Percentiles rank a stretch among this genome's conserved stretches.
phyloP scores from a whole-genome alignment of 768 basidiomycete genomes.

The Mycena indigotica region DNA sequence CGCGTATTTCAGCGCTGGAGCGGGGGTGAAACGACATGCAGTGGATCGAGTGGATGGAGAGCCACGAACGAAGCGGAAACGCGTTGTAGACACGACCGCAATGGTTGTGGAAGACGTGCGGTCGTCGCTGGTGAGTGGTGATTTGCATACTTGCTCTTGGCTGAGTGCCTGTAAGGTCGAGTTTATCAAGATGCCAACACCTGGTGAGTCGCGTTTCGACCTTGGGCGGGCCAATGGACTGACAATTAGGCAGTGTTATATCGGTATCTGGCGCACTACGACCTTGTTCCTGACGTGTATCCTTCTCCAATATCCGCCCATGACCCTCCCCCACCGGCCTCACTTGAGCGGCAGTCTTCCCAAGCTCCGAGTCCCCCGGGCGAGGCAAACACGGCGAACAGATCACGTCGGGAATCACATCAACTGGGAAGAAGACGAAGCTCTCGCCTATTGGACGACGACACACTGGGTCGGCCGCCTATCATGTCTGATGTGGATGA shows the following conservation, averaged over 20 bases:
- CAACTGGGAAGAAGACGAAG: slow-evolving; percentile 66
- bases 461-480: slow-evolving; percentile 53
- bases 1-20: slow-evolving; percentile 62
- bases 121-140: slow-evolving; percentile 44
- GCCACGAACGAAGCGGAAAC: slow-evolving; percentile 72
- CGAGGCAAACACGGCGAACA: slow-evolving; percentile 62
- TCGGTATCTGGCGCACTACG: slow-evolving; percentile 72
- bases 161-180: slow-evolving; percentile 56
- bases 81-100: slow-evolving; percentile 48
- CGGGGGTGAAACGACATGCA: slow-evolving; percentile 65
- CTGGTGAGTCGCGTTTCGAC: slow-evolving; percentile 22
- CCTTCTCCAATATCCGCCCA: slow-evolving; percentile 68
- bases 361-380: slow-evolving; percentile 54
- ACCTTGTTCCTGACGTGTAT: slow-evolving; percentile 68
- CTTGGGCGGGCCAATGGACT: neutral
- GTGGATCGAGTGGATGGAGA: slow-evolving; percentile 73
- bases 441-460: slow-evolving; percentile 73
- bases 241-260: slow-evolving; percentile 45
- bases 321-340: slow-evolving; percentile 71
- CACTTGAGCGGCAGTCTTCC: slow-evolving; percentile 53
- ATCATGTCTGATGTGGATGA: slow-evolving; percentile 73
- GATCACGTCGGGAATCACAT: slow-evolving; percentile 70
- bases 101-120: slow-evolving; percentile 34
- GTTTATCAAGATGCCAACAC: slow-evolving; percentile 68
- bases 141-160: neutral